phyloP scores from a whole-genome alignment of 1,284 basidiomycete species.

The Lentinus polychrous region DNA sequence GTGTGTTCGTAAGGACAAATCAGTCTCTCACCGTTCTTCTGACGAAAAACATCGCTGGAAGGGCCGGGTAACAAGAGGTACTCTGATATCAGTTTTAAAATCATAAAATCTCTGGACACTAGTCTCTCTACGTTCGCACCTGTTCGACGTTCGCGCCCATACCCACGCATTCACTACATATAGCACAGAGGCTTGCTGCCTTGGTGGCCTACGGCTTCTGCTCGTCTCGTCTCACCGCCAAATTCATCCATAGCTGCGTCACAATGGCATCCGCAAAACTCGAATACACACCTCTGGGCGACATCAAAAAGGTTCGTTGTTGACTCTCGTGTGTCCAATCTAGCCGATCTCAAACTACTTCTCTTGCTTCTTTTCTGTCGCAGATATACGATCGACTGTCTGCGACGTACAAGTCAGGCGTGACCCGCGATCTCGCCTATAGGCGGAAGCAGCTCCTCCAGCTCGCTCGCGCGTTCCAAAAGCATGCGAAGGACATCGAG shows the following conservation, averaged over 20 bases:
- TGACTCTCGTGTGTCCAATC: neutral
- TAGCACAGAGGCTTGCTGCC: too few species aligned
- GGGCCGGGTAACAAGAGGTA: too few species aligned
- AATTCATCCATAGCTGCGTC: neutral
- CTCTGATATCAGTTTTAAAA: too few species aligned
- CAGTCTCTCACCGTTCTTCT: too few species aligned
- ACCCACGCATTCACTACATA: too few species aligned
- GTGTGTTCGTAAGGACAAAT: too few species aligned
- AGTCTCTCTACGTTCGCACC: too few species aligned
- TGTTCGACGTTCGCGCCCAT: too few species aligned
- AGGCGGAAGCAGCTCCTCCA: constrained; percentile 58
- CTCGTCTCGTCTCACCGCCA: neutral
- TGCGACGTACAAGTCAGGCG: constrained; percentile 42
- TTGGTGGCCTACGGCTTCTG: too few species aligned
- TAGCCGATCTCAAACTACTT: neutral
- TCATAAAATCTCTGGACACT: too few species aligned
- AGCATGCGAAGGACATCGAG: constrained; percentile 45
- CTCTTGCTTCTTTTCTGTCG: neutral
- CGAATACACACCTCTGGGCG: constrained; percentile 1
- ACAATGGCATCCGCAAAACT: neutral
- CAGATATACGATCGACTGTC: constrained; percentile 41
- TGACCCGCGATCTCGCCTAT: constrained; percentile 46
- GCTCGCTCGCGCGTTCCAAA: constrained; percentile 53
- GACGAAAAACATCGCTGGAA: too few species aligned
- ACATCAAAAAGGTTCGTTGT: neutral